Percentiles rank a stretch among this genome's conserved stretches.
These are phyloP conservation scores for Blastobotrys aristatus DNA, from an alignment of 1,139 yeast genomes.

Conservation along the genomic window DNA sequence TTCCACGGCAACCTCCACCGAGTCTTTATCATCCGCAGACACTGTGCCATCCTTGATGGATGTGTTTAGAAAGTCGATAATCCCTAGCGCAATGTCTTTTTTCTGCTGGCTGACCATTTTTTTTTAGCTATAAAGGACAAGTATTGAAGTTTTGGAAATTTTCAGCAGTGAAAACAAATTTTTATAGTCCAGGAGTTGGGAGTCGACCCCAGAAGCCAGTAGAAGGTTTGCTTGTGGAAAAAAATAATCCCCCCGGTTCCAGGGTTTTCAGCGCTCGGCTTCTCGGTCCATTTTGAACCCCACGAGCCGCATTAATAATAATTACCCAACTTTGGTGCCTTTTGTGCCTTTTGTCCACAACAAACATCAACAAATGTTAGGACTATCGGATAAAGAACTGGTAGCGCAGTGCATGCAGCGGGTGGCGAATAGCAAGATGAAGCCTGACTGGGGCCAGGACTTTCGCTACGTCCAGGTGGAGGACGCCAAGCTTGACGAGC, in stretches of 20 bases:
- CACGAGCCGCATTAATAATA: neutral
- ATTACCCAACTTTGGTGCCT: neutral
- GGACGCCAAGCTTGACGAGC: constrained; percentile 1
- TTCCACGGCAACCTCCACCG: constrained; percentile 93
- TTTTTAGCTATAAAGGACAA: neutral
- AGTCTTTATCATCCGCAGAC: constrained; percentile 45
- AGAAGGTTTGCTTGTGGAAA: neutral
- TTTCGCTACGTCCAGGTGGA: constrained; percentile 1
- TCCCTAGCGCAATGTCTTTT: constrained; percentile 69
- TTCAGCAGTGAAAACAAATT: no score
- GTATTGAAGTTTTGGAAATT: neutral
- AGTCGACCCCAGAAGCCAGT: neutral
- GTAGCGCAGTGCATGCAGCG: constrained; percentile 2
- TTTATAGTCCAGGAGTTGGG: neutral
- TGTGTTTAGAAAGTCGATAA: constrained; percentile 63
- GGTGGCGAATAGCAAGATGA: neutral
- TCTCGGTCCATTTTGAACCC: no score
- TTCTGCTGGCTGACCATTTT: constrained; percentile 25
- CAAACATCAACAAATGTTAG: neutral
- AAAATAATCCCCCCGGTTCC: no score
- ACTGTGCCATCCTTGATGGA: constrained; percentile 61
- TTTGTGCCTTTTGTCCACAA: neutral
- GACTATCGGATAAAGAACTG: constrained; percentile 1
- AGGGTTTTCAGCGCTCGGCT: neutral
- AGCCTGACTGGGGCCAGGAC: neutral